These are phyloP conservation scores for Nakaseomyces bracarensis DNA, from an alignment of 1,139 yeast species.

Conservation along the genomic window DNA sequence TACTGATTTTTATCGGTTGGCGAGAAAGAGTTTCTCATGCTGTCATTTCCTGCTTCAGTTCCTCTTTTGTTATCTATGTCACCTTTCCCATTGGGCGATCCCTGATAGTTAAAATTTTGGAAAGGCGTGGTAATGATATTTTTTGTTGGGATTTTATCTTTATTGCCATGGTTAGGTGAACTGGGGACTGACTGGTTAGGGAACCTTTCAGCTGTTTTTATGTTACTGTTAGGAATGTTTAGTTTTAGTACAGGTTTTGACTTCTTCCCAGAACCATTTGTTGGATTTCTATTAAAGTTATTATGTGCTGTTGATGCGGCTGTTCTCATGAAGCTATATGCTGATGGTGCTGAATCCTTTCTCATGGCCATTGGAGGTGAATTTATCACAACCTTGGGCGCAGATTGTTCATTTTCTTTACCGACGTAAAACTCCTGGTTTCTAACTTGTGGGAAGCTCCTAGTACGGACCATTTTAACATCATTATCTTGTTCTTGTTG, in stretches of 20 bases:
- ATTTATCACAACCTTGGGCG: not conserved
- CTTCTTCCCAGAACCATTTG: not conserved
- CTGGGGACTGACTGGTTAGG: conserved; percentile 1
- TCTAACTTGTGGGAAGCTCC: not conserved
- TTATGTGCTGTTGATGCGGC: not conserved
- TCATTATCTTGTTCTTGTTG: not conserved
- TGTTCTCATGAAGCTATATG: not conserved
- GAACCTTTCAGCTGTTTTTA: not conserved
- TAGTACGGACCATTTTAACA: not conserved
- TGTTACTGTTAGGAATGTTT: conserved; percentile 1
- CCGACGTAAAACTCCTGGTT: not conserved
- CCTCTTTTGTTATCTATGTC: not conserved
- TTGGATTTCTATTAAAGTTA: not conserved
- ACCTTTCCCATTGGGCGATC: not conserved
- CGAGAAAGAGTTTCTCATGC: not conserved
- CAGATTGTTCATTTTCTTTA: not conserved
- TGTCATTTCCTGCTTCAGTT: not conserved
- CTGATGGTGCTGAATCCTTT: conserved; percentile 2
- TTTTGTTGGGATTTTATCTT: not conserved
- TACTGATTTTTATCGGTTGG: not conserved
- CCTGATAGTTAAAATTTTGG: not conserved
- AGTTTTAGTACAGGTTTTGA: conserved; percentile 3
- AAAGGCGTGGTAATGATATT: conserved; percentile 4
- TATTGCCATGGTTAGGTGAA: not conserved
- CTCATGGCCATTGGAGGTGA: not conserved